These are phyloP conservation scores for Yarrowia divulgata DNA, from an alignment of 805 yeast species.

Conservation along the genomic window DNA sequence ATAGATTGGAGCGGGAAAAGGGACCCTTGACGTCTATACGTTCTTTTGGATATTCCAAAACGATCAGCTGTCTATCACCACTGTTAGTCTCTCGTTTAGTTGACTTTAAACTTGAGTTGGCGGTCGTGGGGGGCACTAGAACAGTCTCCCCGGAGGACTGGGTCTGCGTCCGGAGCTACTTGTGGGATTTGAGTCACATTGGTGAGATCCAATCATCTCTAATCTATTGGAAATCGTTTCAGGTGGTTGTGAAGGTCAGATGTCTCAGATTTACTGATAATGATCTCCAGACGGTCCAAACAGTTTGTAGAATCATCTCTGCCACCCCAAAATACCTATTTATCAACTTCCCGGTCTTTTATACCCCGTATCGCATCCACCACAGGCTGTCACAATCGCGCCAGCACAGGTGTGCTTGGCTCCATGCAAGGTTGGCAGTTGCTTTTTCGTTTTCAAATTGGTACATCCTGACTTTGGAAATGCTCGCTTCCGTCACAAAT, in stretches of 20 bases:
- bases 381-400: not conserved
- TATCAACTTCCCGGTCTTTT: not conserved
- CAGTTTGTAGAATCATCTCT: not conserved
- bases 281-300: not conserved
- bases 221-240: not conserved
- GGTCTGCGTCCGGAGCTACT: too few relatives aligned
- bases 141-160: not conserved
- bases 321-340: not conserved
- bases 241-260: not conserved
- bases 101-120: not conserved
- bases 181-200: too few relatives aligned
- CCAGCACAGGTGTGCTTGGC: not conserved
- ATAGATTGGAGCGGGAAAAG: too few relatives aligned
- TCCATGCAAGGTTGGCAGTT: not conserved
- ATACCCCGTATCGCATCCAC: not conserved
- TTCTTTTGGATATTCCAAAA: not conserved
- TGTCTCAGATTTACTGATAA: not conserved
- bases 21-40: not conserved
- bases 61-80: slow-evolving; percentile 5
- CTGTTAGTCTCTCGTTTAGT: not conserved
- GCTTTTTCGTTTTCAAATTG: not conserved
- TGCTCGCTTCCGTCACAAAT: not conserved
- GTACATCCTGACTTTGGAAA: too few relatives aligned
- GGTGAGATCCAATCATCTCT: not conserved
- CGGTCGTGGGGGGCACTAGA: not conserved